Percentiles rank a stretch among this genome's conserved stretches.
Evolutionary conservation across 2,329 filamentous ascomycete genomes (phyloP).

Genomic region (Diaporthe citriasiana): DNA sequence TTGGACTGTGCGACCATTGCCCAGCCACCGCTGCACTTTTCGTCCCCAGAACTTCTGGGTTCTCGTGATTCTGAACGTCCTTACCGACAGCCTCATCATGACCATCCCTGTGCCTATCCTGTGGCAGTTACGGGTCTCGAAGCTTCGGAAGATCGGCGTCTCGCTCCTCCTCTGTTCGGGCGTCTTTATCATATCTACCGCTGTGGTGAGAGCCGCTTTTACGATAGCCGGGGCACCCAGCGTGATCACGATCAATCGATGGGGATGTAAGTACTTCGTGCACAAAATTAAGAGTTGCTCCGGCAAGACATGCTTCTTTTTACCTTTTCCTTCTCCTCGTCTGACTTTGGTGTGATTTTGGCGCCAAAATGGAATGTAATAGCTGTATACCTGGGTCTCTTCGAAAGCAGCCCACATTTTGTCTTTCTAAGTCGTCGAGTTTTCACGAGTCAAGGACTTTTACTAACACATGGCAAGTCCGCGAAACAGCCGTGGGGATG

Average conservation of each 20-base stretch:
- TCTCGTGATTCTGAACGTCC: constrained; percentile 45
- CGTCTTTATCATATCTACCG: constrained; percentile 48
- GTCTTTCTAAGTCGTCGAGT: too few species aligned
- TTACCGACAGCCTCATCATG: constrained; percentile 47
- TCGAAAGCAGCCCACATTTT: too few species aligned
- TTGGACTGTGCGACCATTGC: constrained; percentile 47
- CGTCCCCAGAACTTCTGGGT: constrained; percentile 39
- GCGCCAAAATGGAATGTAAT: too few species aligned
- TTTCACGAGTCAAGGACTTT: too few species aligned
- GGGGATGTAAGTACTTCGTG: constrained; percentile 35
- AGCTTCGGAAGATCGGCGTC: constrained; percentile 39
- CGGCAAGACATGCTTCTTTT: too few species aligned
- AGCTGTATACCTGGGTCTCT: too few species aligned
- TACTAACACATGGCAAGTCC: constrained; percentile 29
- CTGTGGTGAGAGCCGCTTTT: constrained; percentile 45
- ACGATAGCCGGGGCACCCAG: constrained; percentile 46
- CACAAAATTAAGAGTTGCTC: rapidly evolving
- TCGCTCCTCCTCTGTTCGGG: constrained; percentile 47
- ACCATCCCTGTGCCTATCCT: constrained; percentile 48
- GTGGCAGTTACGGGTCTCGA: constrained; percentile 45
- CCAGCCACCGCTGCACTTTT: constrained; percentile 38
- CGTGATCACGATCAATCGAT: constrained; percentile 48
- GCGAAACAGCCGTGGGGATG: constrained; percentile 47
- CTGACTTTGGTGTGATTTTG: neutral
- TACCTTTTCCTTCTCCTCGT: neutral